Base-by-base conservation (phyloP, 192 early-diverging fungal species). In the Mortierella hygrophila region DNA sequence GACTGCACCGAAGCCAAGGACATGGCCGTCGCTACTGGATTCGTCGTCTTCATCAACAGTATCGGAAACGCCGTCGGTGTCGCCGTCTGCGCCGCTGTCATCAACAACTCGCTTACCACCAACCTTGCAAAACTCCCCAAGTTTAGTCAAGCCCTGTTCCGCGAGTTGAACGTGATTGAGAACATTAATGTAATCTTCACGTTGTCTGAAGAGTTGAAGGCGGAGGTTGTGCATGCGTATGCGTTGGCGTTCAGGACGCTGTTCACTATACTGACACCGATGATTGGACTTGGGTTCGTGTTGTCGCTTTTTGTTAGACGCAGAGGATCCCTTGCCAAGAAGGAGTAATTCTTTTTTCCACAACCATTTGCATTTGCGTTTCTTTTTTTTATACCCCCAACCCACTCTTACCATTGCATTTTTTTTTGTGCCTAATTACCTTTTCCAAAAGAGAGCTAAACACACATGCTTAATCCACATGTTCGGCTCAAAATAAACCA, bases 11-110 rank as follows among this genome's bases (percentile, higher is more conserved):
- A 73, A 2, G 71, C 88, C 35, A 74, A 83, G 44, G 89, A 94
- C 70, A 90, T 96, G 73, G 96, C 95, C 1, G 80, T 93, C 16
- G 91, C 91, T 2, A 95, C 95, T 11, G 89, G 94, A 0, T 72
- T 93, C 23, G 87, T 88, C 41, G 83, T 90, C 26, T 97, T 96
- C 73, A 91, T 91, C 73, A 90, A 94, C 73, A 82, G 83, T 46
- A 82, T 83, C 75, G 60, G 86, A 26, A 9, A 37, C 73, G 74
- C 85, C 21, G 70, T 89, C 52, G 88, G 88, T 23, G 75, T 89
- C 32, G 83, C 88, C 5, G 86, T 91, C 23, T 85, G 91, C 1
- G 87, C 85, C 0, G 55, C 77, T 18, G 54, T 81, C 0, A 80
- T 92, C 38, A 79, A 85, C 38, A 89, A 90, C 70, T 79, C 81